Percentiles rank a stretch among this genome's conserved stretches.
Evolutionary conservation across 108 stramenopile genomes (phyloP).

Genomic region (Skeletonema potamos): DNA sequence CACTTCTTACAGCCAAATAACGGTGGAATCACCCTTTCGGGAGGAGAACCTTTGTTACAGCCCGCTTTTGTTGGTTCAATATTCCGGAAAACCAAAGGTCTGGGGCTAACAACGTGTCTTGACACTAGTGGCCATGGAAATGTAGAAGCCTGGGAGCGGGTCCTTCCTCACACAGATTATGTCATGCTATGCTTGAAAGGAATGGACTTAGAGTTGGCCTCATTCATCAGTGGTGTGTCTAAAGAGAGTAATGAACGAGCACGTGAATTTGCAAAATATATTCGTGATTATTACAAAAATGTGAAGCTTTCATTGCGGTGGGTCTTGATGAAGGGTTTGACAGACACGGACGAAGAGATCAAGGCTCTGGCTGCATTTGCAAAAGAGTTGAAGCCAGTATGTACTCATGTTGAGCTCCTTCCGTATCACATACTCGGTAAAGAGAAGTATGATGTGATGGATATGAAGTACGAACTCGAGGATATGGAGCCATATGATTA

Average conservation of each 20-base stretch:
- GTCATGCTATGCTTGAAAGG: conserved; percentile 65
- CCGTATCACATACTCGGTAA: conserved; percentile 65
- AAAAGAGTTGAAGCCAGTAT: conserved; percentile 47
- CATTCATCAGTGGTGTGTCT: conserved; percentile 41
- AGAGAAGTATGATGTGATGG: conserved; percentile 55
- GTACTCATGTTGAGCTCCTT: conserved; percentile 56
- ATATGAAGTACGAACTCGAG: conserved; percentile 44
- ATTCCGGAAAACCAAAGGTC: conserved; percentile 43
- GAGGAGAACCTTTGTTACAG: conserved; percentile 66
- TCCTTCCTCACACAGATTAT: conserved; percentile 55
- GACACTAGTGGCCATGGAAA: conserved; percentile 67
- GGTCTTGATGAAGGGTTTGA: conserved; percentile 62
- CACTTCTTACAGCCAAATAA: conserved; percentile 49
- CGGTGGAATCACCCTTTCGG: conserved; percentile 65
- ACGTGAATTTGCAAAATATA: conserved; percentile 56
- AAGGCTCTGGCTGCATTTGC: conserved; percentile 54
- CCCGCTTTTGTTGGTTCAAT: conserved; percentile 54
- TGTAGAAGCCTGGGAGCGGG: conserved; percentile 46
- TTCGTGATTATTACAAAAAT: conserved; percentile 51
- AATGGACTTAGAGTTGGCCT: conserved; percentile 59
- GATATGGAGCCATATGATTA: conserved; percentile 47
- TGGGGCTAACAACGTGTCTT: conserved; percentile 64
- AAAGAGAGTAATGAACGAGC: conserved; percentile 35
- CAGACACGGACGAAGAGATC: conserved; percentile 59
- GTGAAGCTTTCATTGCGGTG: conserved; percentile 55